Evolutionary conservation across 306 rosid species (phyloP).

Genomic region (Senna tora): DNA sequence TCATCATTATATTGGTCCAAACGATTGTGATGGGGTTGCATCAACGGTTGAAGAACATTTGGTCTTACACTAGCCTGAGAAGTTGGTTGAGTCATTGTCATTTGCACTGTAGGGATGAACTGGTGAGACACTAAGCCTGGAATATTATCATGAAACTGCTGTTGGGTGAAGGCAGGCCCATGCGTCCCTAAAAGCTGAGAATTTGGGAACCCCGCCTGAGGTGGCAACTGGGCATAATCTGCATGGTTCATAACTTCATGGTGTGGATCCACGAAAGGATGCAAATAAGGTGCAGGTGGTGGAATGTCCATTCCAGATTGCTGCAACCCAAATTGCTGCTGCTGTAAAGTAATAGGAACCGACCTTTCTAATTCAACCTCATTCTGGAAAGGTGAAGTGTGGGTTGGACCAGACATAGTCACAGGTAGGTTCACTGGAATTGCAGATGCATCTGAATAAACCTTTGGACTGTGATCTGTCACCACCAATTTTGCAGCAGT

Average conservation of each 20-base stretch:
- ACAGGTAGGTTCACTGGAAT: conserved; percentile 45
- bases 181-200: conserved; percentile 53
- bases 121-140: conserved; percentile 52
- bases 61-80: conserved; percentile 57
- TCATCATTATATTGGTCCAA: conserved; percentile 62
- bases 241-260: conserved; percentile 52
- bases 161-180: conserved; percentile 54
- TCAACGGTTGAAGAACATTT: conserved; percentile 50
- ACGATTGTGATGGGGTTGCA: conserved; percentile 62
- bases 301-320: conserved; percentile 57
- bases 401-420: conserved; percentile 45
- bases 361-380: conserved; percentile 60
- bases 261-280: conserved; percentile 59
- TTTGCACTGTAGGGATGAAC: conserved; percentile 56
- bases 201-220: conserved; percentile 66
- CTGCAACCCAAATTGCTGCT: conserved; percentile 55
- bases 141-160: conserved; percentile 52
- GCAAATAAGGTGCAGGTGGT: conserved; percentile 54
- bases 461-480: conserved; percentile 46
- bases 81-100: conserved; percentile 57
- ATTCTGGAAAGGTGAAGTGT: conserved; percentile 45
- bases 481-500: conserved; percentile 44
- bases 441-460: conserved; percentile 46
- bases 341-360: conserved; percentile 48
- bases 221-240: conserved; percentile 61